phyloP scores from a whole-genome alignment of 371 early-diverging fungal species.

The Rhizopus sp. region DNA sequence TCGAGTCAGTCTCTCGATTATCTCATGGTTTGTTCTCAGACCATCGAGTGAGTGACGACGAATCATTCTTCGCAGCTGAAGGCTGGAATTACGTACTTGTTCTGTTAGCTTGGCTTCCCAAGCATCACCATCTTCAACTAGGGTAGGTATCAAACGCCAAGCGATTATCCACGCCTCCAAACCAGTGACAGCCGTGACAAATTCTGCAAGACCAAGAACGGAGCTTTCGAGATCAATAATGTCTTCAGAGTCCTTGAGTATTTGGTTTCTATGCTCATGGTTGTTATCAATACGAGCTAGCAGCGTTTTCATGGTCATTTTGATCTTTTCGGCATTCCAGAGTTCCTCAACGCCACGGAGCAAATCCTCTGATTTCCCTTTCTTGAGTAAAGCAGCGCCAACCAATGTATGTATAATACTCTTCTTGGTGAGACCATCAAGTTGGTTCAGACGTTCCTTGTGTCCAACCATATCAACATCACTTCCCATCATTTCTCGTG shows the following conservation, averaged over 20 bases:
- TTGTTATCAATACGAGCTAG: not conserved
- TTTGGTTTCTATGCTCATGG: not conserved
- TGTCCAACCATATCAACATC: conserved; percentile 16
- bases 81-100: conserved; percentile 28
- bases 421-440: conserved; percentile 26
- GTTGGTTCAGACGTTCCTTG: conserved; percentile 24
- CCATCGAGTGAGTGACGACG: conserved; percentile 34
- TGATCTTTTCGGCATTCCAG: conserved; percentile 28
- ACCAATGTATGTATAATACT: conserved; percentile 24
- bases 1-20: conserved; percentile 32
- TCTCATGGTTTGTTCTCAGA: conserved; percentile 31
- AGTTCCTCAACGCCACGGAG: conserved; percentile 28
- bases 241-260: not conserved
- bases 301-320: conserved; percentile 1
- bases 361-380: conserved; percentile 9
- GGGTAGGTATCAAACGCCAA: conserved; percentile 22
- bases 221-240: conserved; percentile 33
- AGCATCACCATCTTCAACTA: conserved; percentile 10
- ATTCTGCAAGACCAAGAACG: conserved; percentile 40
- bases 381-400: conserved; percentile 26
- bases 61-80: conserved; percentile 39
- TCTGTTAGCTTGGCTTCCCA: conserved; percentile 21
- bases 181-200: conserved; percentile 38
- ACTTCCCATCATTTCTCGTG: conserved; percentile 14
- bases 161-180: conserved; percentile 48